Evolutionary conservation across 768 basidiomycete species (phyloP), one percentile per base, ranked within the genome.

Genomic region (Neoboletus magnificus): DNA sequence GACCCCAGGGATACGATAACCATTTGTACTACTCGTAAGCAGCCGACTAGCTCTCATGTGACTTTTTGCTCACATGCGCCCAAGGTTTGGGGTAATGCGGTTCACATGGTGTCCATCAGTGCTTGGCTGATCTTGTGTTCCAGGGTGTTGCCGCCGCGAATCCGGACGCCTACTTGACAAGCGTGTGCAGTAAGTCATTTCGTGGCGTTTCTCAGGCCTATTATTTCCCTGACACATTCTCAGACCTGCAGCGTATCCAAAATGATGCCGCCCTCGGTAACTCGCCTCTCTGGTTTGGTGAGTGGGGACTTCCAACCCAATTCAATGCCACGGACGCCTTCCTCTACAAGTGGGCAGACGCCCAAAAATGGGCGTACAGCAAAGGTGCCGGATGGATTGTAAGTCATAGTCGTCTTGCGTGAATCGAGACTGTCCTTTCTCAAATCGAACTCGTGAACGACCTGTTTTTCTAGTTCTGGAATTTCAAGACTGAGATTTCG

Each of bases 21-120:
- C 90, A 91, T 69, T 65, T 92, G 16, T 92, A 91, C 66, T 90
- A 89, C 64, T 81, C 75, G 83, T 87, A 63, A 65, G 84, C 70
- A 10, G 3, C 30, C 20, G 13, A 30, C 35, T 22, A 20, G 46
- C 16, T 30, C 22, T 47, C 29, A 7, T 47, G 22, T 41, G 45
- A 30, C 43, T 37, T 33, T 41, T 54, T 54, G n/a, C 60, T 56
- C 29, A 62, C 11, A 25, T 52, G 44, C 37, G 36, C 25, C 15
- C 56, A 46, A 85, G 82, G 53, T 89, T 82, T 53, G 86, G 86
- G 18, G 86, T 87, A 74, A 53, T 68, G 61, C 13, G 37, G 22
- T 20, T 22, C 30, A 22, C 29, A 13, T 29, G n/a, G 9, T 27
- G 11, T 40, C 27, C 23, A 5, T 36, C 15, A 10, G 16, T 3